A percentile compares a stretch with the other conserved stretches of the same genome.
phyloP scores from a whole-genome alignment of 2,329 filamentous ascomycete genomes.

The Tricladium varicosporioides region DNA sequence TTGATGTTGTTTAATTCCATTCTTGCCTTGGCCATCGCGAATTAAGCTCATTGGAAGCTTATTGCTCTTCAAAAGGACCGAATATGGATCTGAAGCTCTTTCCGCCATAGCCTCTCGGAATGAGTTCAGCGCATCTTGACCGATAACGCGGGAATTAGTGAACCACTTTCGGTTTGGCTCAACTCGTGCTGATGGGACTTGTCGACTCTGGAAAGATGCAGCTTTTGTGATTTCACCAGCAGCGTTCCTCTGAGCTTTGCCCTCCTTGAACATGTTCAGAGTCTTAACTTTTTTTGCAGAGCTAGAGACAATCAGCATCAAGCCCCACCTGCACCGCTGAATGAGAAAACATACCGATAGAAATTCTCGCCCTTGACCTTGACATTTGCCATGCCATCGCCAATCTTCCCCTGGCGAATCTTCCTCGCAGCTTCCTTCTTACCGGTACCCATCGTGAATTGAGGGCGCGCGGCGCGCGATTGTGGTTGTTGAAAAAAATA shows the following conservation, averaged over 20 bases:
- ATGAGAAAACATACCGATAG: constrained; percentile 62
- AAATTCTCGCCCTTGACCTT: constrained; percentile 97
- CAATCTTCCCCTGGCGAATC: constrained; percentile 78
- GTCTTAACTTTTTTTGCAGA: constrained; percentile 84
- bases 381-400: constrained; percentile 88
- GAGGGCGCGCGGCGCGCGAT: constrained; percentile 20
- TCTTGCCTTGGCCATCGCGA: constrained; percentile 70
- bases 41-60: constrained; percentile 97
- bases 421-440: constrained; percentile 90
- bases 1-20: constrained; percentile 86
- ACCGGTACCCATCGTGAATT: constrained; percentile 70
- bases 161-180: constrained; percentile 99
- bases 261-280: constrained; percentile 88
- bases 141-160: constrained; percentile 85
- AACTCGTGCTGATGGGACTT: constrained; percentile 78
- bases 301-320: constrained; percentile 32
- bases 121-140: constrained; percentile 79
- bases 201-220: constrained; percentile 79
- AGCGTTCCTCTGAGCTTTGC: constrained; percentile 77
- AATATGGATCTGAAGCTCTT: constrained; percentile 85
- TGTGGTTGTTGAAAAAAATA: constrained; percentile 11
- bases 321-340: neutral
- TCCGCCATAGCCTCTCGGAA: constrained; percentile 93
- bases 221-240: constrained; percentile 81
- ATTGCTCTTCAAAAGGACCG: constrained; percentile 93